phyloP scores from a whole-genome alignment of 805 yeast species.

The Aciculoconidium aculeatum region DNA sequence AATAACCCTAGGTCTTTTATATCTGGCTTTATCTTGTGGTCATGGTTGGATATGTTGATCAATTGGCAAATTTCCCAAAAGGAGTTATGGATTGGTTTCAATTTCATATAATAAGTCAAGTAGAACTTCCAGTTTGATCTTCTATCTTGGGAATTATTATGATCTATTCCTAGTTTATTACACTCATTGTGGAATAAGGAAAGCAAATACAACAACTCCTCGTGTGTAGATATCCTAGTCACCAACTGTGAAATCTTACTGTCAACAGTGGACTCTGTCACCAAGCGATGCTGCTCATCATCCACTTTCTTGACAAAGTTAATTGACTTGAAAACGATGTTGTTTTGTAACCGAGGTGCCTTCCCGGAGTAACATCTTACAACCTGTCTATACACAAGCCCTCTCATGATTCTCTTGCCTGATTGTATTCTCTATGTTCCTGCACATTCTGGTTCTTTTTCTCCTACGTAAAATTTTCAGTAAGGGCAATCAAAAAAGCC shows the following conservation, averaged over 20 bases:
- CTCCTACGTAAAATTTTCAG: no score
- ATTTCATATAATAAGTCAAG: constrained; percentile 13
- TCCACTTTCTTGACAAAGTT: constrained; percentile 26
- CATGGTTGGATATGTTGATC: constrained; percentile 24
- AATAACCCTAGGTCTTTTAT: constrained; percentile 28
- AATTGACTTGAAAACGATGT: constrained; percentile 14
- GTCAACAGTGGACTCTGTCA: constrained; percentile 12
- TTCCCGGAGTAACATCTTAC: no score
- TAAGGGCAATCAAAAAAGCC: no score
- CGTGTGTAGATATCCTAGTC: constrained; percentile 14
- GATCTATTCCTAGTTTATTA: constrained; percentile 21
- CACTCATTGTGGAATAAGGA: constrained; percentile 29
- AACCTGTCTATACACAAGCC: no score
- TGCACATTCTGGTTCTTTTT: no score
- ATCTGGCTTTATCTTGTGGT: constrained; percentile 20
- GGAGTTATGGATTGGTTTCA: constrained; percentile 26
- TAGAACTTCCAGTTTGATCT: constrained; percentile 13
- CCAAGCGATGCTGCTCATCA: constrained; percentile 16
- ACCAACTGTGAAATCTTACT: constrained; percentile 21
- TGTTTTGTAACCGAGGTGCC: no score
- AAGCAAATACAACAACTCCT: constrained; percentile 26
- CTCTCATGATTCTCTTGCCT: no score
- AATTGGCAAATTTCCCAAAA: constrained; percentile 34
- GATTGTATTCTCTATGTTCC: no score
- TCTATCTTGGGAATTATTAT: constrained; percentile 9